Evolutionary conservation across 2,329 filamentous ascomycete species (phyloP), one percentile per base, ranked within the genome.

Genomic region (Byssothecium circinans): DNA sequence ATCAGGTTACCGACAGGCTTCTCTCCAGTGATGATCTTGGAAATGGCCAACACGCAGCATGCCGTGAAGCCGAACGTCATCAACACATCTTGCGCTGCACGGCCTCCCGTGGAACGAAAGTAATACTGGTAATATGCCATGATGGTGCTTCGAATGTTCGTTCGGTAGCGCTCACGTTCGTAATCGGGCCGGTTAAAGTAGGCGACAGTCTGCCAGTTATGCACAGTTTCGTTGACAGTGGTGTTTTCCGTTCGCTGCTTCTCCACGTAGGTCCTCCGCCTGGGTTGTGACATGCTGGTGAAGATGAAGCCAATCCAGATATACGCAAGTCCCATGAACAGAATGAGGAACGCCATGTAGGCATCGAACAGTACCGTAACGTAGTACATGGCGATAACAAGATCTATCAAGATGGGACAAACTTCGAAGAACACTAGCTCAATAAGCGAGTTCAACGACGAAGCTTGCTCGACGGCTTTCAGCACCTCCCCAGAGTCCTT

Each of bases 401-500:
- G 68, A 63, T 89, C 86, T 14, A 83, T 64, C 2, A 86, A 62
- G 51, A 84, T 84, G 0, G 86, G 86, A 0, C 78, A 61, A 15
- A 88, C 73, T 14, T 81, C 75, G 50, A 88, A 83, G 2, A 83
- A 67, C 3, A 84, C 69, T 32, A 78, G 78, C 36, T 86, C 80
- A 10, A 88, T 70, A 2, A 88, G 67, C 30, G 80, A 74, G 34
- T 81, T 80, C 11, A 88, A 70, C 2, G 82, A 78, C 33, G 78
- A 74, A 0, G 83, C 86, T 56, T 86, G 84, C 41, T 80, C 76
- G n/a, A 88, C 78, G 2, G 83, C 80, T 53, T 82, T 80, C 64
- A 84, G 81, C 0, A 89, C 74, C 51, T 86, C 81, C 1, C 82
- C 84, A 1, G 82, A 84, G 44, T 81, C 78, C 53, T 86, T 85